Conservation (phyloP, 2,329 filamentous ascomycete genomes). For the Sporothrix curviconia region DNA sequence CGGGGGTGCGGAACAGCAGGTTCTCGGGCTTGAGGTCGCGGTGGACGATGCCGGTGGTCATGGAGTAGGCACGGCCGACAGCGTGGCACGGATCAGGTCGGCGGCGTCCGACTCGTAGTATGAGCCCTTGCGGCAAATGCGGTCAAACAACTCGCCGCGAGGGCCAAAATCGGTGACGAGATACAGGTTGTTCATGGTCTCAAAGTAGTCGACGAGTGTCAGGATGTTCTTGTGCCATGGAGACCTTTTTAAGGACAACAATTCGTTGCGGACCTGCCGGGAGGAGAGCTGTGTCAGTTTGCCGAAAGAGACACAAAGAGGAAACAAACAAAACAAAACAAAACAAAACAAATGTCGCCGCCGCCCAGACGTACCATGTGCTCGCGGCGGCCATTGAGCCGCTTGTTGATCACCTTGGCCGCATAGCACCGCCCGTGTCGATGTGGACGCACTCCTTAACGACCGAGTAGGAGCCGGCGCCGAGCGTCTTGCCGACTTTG, state of each 20-base stretch:
- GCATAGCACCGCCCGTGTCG: constrained; percentile 95
- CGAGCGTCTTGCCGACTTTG: constrained; percentile 96
- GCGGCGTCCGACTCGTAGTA: constrained; percentile 98
- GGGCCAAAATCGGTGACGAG: constrained; percentile 94
- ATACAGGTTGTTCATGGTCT: constrained; percentile 99
- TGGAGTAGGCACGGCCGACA: constrained; percentile 98
- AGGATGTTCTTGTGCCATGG: constrained; percentile 99
- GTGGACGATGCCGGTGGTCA: constrained; percentile 96
- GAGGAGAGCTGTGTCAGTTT: neutral
- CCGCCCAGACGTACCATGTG: constrained; percentile 69
- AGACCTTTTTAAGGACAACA: constrained; percentile 93
- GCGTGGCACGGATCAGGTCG: constrained; percentile 85
- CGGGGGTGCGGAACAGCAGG: constrained; percentile 88
- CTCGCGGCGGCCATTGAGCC: constrained; percentile 92
- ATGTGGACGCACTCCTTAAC: constrained; percentile 99
- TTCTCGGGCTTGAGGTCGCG: constrained; percentile 98
- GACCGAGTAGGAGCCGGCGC: constrained; percentile 93
- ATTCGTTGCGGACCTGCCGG: constrained; percentile 89
- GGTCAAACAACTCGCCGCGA: constrained; percentile 94
- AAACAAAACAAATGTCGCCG: neutral
- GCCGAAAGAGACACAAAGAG: neutral
- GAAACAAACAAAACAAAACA: neutral
- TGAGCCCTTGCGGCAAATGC: constrained; percentile 95
- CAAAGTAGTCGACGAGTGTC: constrained; percentile 97
- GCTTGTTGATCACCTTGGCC: constrained; percentile 98